Evolutionary conservation across 2,329 filamentous ascomycete species (phyloP), one percentile per base, ranked within the genome.

Genomic region (Venturia effusa): DNA sequence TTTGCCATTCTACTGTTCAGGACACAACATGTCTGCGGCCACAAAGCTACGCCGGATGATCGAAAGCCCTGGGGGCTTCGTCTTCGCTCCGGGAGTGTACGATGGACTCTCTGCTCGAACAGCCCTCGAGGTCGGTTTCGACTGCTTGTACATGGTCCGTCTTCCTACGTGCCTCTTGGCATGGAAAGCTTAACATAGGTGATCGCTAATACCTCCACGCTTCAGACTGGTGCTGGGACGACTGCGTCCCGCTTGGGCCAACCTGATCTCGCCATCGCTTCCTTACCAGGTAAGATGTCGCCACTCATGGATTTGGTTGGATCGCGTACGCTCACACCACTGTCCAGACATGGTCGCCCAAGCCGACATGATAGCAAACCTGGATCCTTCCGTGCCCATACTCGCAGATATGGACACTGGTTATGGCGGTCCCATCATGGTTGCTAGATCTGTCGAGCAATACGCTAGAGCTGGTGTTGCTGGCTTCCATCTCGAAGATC

Each of bases 401-500:
- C 68, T 69, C 37, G 69, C 69, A 22, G 68, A 71, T 60, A 67
- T 67, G 65, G 68, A 70, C 60, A 69, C 68, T n/a, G 69, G 68
- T 13, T 70, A 67, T 55, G 68, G 68, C 22, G 67, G 64, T 27
- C 64, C 64, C 4, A 41, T 66, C n/a, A 65, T 60, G 39, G 64
- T 66, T 17, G 41, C 37, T n/a, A 57, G 64, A 39, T n/a, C 57
- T 34, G 59, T 62, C 6, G 51, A 57, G 24, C 13, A 41, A 22
- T 66, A 65, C 45, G 51, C 51, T 24, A 40, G 57, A 8, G 40
- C 64, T 34, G 83, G 83, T 17, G 80, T 87, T 3, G 84, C 84
- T 0, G 84, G 76, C 0, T 73, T 86, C 24, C 84, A 87, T 68
- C 79, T 87, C 64, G 84, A 87, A 71, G 84, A 87, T 72, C 84